phyloP scores from a whole-genome alignment of 768 basidiomycete species.

The Pulveroboletus sp. region DNA sequence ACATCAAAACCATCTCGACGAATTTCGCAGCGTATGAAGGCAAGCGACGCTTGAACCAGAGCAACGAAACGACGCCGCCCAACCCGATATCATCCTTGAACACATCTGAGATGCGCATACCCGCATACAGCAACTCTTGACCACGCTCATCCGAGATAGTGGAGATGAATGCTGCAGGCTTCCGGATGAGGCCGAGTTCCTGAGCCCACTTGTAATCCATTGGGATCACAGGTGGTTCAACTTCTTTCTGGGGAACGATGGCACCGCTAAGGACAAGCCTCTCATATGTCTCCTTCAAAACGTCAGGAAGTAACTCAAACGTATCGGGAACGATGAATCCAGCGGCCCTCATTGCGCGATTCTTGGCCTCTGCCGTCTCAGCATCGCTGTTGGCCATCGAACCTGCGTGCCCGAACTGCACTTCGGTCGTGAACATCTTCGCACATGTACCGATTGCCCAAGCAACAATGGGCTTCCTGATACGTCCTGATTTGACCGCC shows the following conservation, averaged over 20 bases:
- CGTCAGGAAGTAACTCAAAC: conserved; percentile 90
- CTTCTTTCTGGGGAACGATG: conserved; percentile 69
- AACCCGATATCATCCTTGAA: conserved; percentile 97
- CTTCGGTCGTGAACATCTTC: conserved; percentile 99
- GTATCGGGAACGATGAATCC: conserved; percentile 97
- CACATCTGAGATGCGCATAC: conserved; percentile 98
- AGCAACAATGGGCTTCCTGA: conserved; percentile 98
- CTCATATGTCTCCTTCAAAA: conserved; percentile 82
- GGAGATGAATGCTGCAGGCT: conserved; percentile 97
- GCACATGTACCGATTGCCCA: conserved; percentile 99
- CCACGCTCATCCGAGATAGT: conserved; percentile 99
- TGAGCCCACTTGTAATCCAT: conserved; percentile 99
- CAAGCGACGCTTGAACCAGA: conserved; percentile 97
- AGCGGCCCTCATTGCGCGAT: conserved; percentile 87
- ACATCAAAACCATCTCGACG: conserved; percentile 99
- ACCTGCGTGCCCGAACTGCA: conserved; percentile 99
- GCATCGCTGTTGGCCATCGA: conserved; percentile 96
- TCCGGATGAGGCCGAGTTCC: conserved; percentile 96
- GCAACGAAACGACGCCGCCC: conserved; percentile 90
- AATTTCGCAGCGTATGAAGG: conserved; percentile 96
- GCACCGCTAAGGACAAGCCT: conserved; percentile 64
- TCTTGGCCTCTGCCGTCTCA: conserved; percentile 99
- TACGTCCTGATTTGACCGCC: conserved; percentile 86
- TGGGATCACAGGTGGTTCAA: conserved; percentile 93
- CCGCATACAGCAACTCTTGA: conserved; percentile 96